Evolutionary conservation across 1,139 yeast species (phyloP).

Genomic region (Candida anutae): DNA sequence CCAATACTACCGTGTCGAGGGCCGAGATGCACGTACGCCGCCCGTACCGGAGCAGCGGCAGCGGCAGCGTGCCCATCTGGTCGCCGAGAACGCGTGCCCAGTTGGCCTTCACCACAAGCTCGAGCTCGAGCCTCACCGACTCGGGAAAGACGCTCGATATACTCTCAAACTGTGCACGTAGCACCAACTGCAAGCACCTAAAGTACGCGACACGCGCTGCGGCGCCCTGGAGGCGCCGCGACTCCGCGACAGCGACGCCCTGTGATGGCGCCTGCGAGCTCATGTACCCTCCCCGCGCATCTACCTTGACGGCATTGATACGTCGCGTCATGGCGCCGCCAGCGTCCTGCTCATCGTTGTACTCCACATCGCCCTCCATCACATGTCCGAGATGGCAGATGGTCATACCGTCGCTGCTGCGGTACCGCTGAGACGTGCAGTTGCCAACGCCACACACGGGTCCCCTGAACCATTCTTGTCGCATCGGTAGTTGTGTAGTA

Average conservation of each 20-base stretch:
- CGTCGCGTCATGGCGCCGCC: constrained; percentile 44
- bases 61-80: background rate
- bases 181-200: constrained; percentile 47
- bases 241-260: background rate
- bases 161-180: constrained; percentile 38
- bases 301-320: constrained; percentile 30
- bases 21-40: background rate
- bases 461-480: constrained; percentile 49
- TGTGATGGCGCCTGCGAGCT: constrained; percentile 4
- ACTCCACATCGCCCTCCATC: constrained; percentile 69
- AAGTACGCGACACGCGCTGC: constrained; percentile 42
- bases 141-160: constrained; percentile 19
- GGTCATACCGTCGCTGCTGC: constrained; percentile 63
- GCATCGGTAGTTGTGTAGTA: too few species aligned
- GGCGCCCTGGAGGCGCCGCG: constrained; percentile 36
- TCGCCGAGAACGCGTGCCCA: constrained; percentile 6
- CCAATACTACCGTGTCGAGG: constrained; percentile 26
- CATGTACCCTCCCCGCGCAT: constrained; percentile 8
- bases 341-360: constrained; percentile 68
- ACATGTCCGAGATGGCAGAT: constrained; percentile 91
- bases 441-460: constrained; percentile 84
- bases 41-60: background rate
- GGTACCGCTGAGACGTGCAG: constrained; percentile 74
- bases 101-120: constrained; percentile 9
- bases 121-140: constrained; percentile 5